Evolutionary conservation across 306 rosid genomes (phyloP).

Genomic region (Rosa lucieae): DNA sequence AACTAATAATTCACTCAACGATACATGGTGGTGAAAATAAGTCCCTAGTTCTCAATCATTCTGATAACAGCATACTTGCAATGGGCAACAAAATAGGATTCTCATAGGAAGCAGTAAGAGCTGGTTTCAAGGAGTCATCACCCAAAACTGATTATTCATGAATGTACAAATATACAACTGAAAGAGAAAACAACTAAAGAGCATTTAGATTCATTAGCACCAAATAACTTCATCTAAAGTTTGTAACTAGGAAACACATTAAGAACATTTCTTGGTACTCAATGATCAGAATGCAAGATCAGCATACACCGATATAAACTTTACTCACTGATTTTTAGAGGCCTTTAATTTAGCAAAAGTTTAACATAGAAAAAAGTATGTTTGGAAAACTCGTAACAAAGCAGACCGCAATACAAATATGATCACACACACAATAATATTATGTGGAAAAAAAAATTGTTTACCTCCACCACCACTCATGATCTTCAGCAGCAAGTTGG

Average conservation of each 20-base stretch:
- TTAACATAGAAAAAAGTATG: background rate
- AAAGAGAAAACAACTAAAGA: background rate
- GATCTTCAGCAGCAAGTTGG: slow-evolving; percentile 99
- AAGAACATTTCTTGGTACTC: background rate
- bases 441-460: slow-evolving; percentile 5
- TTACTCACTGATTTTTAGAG: background rate
- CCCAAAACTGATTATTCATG: background rate
- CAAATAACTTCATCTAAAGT: background rate
- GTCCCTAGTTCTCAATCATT: background rate
- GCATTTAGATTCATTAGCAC: background rate
- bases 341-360: background rate
- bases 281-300: background rate
- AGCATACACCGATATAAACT: background rate
- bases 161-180: background rate
- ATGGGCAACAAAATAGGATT: background rate
- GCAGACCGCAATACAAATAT: background rate
- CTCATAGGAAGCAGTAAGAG: background rate
- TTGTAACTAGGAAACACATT: background rate
- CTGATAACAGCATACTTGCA: background rate
- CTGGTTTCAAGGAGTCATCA: background rate
- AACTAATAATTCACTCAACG: background rate
- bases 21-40: background rate
- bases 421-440: no score
- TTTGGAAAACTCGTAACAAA: background rate
- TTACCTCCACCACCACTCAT: slow-evolving; percentile 99